Conservation (phyloP, 2,329 filamentous ascomycete species). For the Colletotrichum navitas region DNA sequence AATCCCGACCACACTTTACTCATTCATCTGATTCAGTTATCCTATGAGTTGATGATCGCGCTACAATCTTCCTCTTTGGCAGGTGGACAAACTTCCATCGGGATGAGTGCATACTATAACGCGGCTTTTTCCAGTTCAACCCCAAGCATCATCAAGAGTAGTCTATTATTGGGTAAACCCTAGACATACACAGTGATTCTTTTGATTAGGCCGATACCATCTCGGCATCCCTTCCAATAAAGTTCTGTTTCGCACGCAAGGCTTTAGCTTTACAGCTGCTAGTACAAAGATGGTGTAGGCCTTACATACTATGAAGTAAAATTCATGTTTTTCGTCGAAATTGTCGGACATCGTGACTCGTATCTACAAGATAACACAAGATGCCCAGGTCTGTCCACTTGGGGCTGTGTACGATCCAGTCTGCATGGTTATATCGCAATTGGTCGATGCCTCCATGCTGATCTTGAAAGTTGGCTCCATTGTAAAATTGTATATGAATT, state of each 20-base stretch:
- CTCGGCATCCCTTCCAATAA: not conserved
- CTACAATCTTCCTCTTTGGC: not conserved
- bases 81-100: no score
- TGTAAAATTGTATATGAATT: not conserved
- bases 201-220: not conserved
- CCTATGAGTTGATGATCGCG: no score
- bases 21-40: not conserved
- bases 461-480: not conserved
- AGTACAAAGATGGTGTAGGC: rapidly evolving
- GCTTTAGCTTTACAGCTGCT: not conserved
- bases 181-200: not conserved
- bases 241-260: not conserved
- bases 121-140: not conserved
- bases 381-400: not conserved
- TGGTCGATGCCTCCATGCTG: not conserved
- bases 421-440: no score
- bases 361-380: not conserved
- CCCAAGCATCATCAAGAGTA: not conserved
- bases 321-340: not conserved
- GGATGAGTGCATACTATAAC: not conserved
- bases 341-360: not conserved
- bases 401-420: not conserved
- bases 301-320: not conserved
- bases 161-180: not conserved
- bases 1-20: not conserved